Percentiles rank a stretch among this genome's conserved stretches.
phyloP scores from a whole-genome alignment of 2,329 filamentous ascomycete genomes.

The Lachnellula hyalina region DNA sequence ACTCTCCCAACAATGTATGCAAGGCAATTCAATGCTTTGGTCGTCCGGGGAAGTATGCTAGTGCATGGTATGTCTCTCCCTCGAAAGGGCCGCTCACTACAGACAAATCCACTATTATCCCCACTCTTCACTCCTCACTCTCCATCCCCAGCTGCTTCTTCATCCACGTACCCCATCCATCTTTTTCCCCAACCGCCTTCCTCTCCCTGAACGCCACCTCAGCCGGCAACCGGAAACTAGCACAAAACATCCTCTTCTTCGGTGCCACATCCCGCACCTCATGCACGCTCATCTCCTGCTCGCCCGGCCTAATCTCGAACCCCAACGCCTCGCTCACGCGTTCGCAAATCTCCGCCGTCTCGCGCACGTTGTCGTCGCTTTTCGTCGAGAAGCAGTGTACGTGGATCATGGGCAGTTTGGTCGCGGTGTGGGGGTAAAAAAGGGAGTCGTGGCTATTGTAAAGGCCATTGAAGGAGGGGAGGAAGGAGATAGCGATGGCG shows the following conservation, averaged over 20 bases:
- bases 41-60: too few species aligned
- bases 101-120: not conserved
- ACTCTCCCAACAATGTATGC: too few species aligned
- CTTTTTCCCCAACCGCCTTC: not conserved
- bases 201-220: slow-evolving; percentile 66
- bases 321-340: slow-evolving; percentile 51
- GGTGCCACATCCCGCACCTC: slow-evolving; percentile 86
- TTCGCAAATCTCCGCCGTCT: slow-evolving; percentile 57
- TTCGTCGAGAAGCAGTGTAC: slow-evolving; percentile 93
- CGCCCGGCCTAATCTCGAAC: slow-evolving; percentile 37
- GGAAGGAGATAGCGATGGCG: slow-evolving; percentile 80
- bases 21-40: too few species aligned
- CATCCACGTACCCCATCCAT: not conserved
- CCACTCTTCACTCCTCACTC: not conserved
- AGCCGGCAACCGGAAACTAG: slow-evolving; percentile 77
- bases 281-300: slow-evolving; percentile 49
- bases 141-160: not conserved
- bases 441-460: slow-evolving; percentile 67
- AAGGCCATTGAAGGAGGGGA: slow-evolving; percentile 69
- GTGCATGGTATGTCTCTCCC: too few species aligned
- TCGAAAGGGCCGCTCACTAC: too few species aligned
- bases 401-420: slow-evolving; percentile 74
- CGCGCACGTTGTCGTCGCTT: slow-evolving; percentile 64
- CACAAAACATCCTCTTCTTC: slow-evolving; percentile 95
- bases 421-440: slow-evolving; percentile 54